Base-by-base conservation (phyloP, 352 stramenopile genomes). In the Globisporangium cederbergense region DNA sequence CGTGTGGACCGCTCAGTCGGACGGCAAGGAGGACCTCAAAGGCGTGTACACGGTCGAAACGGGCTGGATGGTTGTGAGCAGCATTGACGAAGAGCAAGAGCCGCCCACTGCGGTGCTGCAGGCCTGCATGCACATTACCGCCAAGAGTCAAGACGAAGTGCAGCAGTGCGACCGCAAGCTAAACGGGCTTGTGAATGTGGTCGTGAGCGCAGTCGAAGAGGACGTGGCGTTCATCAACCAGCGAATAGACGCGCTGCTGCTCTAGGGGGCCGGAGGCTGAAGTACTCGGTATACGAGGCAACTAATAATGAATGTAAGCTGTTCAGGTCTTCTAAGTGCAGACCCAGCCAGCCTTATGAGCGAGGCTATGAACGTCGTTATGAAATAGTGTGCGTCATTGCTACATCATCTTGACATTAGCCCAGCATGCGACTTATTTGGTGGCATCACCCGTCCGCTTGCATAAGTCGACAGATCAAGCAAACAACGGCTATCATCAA, bases 1-100 rank as follows among this genome's bases (percentile, higher is more conserved):
- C 42, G 52, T 62, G 40, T 67, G 49, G 16, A 18, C 42, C 5
- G 51, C 32, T 13, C 61, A 61, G 42, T 67, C 61, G 6, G 52
- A 62, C 42, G 45, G 61, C 45, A 53, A 62, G 20, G 28, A 42
- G 40, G 52, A 45, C 22, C 54, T 67, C 18, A 20, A 43, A 0
- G 53, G 53, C 0, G n/a, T 14, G n/a, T 57, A 43, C 1, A 38
- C 55, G 0, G 3, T 13, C 30, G 22, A 47, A 10, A 38, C 46
- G 16, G 42, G 61, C 22, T 67, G 61, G 53, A 25, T 55, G 16
- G 52, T 45, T n/a, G 13, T 38, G 40, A 46, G 40, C 40, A 46
- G 40, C 14, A n/a, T 46, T 46, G 13, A 32, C 20, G 4, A 25
- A 30, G 7, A 36, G 22, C 10, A 42, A 30, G 3, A 18, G 1